These are phyloP conservation scores for Globisporangium yorkense DNA, from an alignment of 352 stramenopile genomes.

Conservation along the genomic window DNA sequence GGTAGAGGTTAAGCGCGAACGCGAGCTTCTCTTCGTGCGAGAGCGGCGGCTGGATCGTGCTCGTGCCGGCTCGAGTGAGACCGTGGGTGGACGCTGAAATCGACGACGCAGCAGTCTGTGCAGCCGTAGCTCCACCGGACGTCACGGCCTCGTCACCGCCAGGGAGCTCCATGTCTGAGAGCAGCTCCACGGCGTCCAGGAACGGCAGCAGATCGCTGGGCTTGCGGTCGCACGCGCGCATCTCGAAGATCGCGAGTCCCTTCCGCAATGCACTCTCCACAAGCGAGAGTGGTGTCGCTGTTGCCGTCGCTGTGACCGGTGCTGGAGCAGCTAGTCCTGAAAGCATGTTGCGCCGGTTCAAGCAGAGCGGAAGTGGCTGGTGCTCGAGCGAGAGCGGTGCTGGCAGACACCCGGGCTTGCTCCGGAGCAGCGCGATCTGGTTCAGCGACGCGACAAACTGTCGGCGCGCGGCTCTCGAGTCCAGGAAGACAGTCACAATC, in stretches of 20 bases:
- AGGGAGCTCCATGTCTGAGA: slow-evolving; percentile 35
- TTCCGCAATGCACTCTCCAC: slow-evolving; percentile 21
- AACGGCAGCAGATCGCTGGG: slow-evolving; percentile 29
- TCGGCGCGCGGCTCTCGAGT: slow-evolving; percentile 23
- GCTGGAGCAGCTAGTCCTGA: not conserved
- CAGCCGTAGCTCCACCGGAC: not conserved
- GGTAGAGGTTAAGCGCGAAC: slow-evolving; percentile 90
- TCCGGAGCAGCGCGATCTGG: slow-evolving; percentile 17
- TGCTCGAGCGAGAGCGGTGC: slow-evolving; percentile 17
- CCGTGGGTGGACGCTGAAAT: not conserved
- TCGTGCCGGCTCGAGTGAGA: not conserved
- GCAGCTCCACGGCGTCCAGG: slow-evolving; percentile 39
- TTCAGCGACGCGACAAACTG: slow-evolving; percentile 27
- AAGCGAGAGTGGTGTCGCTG: slow-evolving; percentile 6
- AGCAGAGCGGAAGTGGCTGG: slow-evolving; percentile 37
- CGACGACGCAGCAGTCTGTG: not conserved
- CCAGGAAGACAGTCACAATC: slow-evolving; percentile 54
- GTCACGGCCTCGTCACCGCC: slow-evolving; percentile 6
- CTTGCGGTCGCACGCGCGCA: slow-evolving; percentile 11
- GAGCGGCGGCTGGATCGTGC: slow-evolving; percentile 3
- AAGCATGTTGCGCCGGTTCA: slow-evolving; percentile 44
- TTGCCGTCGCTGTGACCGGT: not conserved
- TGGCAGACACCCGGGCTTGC: slow-evolving; percentile 4
- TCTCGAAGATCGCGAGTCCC: slow-evolving; percentile 23
- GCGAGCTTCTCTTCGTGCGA: slow-evolving; percentile 40